A percentile compares a stretch with the other conserved stretches of the same genome.
These are phyloP conservation scores for Spathaspora hagerdaliae DNA, from an alignment of 805 yeast species.

Conservation along the genomic window DNA sequence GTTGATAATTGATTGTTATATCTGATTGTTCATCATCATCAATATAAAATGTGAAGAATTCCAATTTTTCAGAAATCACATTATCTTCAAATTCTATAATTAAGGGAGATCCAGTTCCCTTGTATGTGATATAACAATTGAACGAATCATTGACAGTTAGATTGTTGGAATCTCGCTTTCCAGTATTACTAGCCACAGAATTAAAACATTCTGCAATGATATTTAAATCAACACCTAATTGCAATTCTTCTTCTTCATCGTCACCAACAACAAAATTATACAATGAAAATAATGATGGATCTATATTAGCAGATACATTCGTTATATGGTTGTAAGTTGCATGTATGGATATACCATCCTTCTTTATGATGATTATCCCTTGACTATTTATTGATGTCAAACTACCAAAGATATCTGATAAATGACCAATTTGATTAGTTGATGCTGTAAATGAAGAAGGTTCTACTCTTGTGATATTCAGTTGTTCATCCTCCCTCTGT, in stretches of 20 bases:
- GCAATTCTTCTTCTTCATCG: slow-evolving; percentile 8
- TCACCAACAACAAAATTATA: slow-evolving; percentile 16
- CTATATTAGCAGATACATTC: slow-evolving; percentile 32
- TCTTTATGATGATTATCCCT: slow-evolving; percentile 31
- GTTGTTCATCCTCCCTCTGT: too few relatives aligned
- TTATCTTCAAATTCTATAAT: slow-evolving; percentile 40
- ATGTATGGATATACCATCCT: slow-evolving; percentile 29
- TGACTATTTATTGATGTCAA: slow-evolving; percentile 27
- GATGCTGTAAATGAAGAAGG: slow-evolving; percentile 26
- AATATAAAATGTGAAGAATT: slow-evolving; percentile 34
- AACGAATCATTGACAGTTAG: slow-evolving; percentile 14
- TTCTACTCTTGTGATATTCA: too few relatives aligned
- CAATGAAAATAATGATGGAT: slow-evolving; percentile 31
- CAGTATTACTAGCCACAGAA: slow-evolving; percentile 21
- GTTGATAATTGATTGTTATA: slow-evolving; percentile 22
- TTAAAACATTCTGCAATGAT: slow-evolving; percentile 33
- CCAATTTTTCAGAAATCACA: slow-evolving; percentile 37
- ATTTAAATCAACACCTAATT: slow-evolving; percentile 34
- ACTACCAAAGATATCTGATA: slow-evolving; percentile 33
- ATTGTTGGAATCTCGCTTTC: slow-evolving; percentile 4
- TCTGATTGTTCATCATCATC: slow-evolving; percentile 19
- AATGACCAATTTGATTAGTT: slow-evolving; percentile 33
- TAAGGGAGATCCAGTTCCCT: slow-evolving; percentile 37
- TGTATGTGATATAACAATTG: slow-evolving; percentile 32
- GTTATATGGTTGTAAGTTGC: slow-evolving; percentile 34